A percentile compares a stretch with the other conserved stretches of the same genome.
These are phyloP conservation scores for Rhizopogon vinicolor DNA, from an alignment of 768 basidiomycete genomes.

Conservation along the genomic window DNA sequence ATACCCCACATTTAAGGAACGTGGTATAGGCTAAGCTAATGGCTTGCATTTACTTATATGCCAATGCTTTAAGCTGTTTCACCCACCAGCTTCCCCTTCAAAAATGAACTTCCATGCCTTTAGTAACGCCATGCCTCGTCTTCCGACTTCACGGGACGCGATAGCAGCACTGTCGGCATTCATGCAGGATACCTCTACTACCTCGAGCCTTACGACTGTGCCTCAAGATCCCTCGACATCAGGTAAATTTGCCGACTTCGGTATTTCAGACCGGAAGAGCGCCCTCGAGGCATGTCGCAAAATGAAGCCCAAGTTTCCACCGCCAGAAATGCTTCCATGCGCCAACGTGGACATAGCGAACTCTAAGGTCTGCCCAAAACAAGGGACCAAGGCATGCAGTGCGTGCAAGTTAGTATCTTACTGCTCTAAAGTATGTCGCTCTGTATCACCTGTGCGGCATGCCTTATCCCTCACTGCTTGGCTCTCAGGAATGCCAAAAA, in stretches of 20 bases:
- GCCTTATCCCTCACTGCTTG: background rate
- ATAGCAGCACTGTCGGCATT: too few species aligned
- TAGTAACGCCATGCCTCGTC: background rate
- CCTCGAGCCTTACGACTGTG: background rate
- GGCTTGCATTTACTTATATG: too few species aligned
- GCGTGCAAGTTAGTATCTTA: constrained; percentile 38
- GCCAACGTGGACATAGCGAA: constrained; percentile 27
- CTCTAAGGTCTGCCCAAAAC: constrained; percentile 21
- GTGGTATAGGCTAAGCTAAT: too few species aligned
- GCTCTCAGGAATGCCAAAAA: constrained; percentile 35
- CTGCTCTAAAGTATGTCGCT: constrained; percentile 31
- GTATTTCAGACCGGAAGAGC: background rate
- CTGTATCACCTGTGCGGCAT: background rate
- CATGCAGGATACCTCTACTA: too few species aligned
- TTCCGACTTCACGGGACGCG: too few species aligned
- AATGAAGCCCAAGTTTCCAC: constrained; percentile 16
- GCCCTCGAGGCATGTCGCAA: background rate
- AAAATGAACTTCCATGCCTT: background rate
- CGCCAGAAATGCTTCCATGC: constrained; percentile 28
- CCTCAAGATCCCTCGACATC: background rate
- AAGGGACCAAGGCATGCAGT: constrained; percentile 24
- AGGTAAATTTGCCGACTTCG: background rate
- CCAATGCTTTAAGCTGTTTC: too few species aligned
- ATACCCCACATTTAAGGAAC: too few species aligned
- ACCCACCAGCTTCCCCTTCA: too few species aligned